Evolutionary conservation across 768 basidiomycete genomes (phyloP), one percentile per base, ranked within the genome.

Genomic region (Tylopilus sp.): DNA sequence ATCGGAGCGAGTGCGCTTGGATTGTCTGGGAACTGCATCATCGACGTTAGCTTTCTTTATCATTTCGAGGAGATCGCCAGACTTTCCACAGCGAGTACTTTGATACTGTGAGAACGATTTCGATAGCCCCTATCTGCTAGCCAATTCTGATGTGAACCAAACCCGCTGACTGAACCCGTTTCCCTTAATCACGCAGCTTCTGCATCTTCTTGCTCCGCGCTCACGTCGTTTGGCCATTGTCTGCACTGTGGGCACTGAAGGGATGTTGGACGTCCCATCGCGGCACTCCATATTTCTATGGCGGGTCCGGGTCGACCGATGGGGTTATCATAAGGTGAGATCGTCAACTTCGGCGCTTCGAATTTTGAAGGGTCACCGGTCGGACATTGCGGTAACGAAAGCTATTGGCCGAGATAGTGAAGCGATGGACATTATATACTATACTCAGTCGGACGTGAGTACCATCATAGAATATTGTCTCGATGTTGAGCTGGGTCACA

Each of bases 1-100:
- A 17, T 38, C 21, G 12, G 29, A 16, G 25, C 48, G 53, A n/a
- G 41, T 24, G 22, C 59, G 68, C 45, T 69, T 71, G 21, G 34
- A 7, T 30, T 57, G 48, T 43, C 50, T 48, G 5, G 33, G 38
- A 16, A 25, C 24, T 41, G n/a, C n/a, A n/a, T n/a, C n/a, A n/a
- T n/a, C n/a, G n/a, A n/a, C n/a, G n/a, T n/a, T n/a, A n/a, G n/a
- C n/a, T n/a, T n/a, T n/a, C n/a, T 7, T 31, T 13, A 31, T 31
- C 30, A 31, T 31, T 8, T 10, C 17, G 40, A 26, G 6, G 25
- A 14, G 2, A 25, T 26, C 10, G 24, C 37, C n/a, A 21, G 14
- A 33, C 21, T 28, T 50, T 50, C n/a, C n/a, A n/a, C n/a, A n/a
- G n/a, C n/a, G n/a, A n/a, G n/a, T n/a, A n/a, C n/a, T n/a, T n/a